Conservation (phyloP, 768 basidiomycete genomes). For the Collybiopsis luxurians region DNA sequence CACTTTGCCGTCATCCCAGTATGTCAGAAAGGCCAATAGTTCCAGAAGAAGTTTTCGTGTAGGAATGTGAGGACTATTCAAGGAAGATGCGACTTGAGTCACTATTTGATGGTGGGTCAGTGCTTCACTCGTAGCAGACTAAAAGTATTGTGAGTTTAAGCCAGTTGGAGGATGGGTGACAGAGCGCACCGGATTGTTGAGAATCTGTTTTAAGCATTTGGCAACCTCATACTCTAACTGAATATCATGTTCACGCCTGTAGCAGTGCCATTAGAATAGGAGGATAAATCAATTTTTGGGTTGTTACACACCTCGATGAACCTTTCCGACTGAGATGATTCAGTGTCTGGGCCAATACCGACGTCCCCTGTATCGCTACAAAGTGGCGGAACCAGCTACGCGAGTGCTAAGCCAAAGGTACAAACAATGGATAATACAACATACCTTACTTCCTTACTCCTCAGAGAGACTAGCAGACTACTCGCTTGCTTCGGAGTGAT, state of each 20-base stretch:
- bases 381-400: constrained; percentile 80
- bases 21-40: constrained; percentile 70
- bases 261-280: constrained; percentile 12
- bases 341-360: constrained; percentile 79
- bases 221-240: constrained; percentile 83
- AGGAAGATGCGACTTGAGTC: constrained; percentile 74
- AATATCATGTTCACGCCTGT: constrained; percentile 62
- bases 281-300: neutral
- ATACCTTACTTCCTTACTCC: constrained; percentile 80
- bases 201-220: constrained; percentile 81
- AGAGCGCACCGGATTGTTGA: constrained; percentile 59
- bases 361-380: constrained; percentile 73
- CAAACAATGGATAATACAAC: constrained; percentile 16
- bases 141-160: constrained; percentile 9
- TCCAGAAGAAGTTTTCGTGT: constrained; percentile 81
- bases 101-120: constrained; percentile 71
- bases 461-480: constrained; percentile 70
- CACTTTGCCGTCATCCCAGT: constrained; percentile 59
- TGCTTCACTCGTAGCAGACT: constrained; percentile 73
- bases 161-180: constrained; percentile 12
- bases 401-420: neutral
- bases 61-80: constrained; percentile 77
- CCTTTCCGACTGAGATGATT: constrained; percentile 74
- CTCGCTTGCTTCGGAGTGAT: constrained; percentile 80
- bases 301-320: constrained; percentile 47